These are phyloP conservation scores for Pythium dissotocum DNA, from an alignment of 352 stramenopile genomes.

Conservation along the genomic window DNA sequence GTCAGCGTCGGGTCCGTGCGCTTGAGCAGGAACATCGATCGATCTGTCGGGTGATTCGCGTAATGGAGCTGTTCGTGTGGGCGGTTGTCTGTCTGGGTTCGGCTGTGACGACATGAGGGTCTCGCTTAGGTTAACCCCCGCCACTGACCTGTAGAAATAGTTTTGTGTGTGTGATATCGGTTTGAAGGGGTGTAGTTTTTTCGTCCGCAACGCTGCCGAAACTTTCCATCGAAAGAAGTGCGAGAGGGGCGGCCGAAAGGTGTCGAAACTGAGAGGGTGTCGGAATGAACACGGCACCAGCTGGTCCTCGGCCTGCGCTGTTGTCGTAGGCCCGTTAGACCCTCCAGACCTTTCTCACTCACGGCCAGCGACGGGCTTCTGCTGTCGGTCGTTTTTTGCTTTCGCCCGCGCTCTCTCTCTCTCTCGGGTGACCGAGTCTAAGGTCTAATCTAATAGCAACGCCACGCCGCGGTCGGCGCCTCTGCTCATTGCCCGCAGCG, in stretches of 20 bases:
- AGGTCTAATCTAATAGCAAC: neutral
- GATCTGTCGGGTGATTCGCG: neutral
- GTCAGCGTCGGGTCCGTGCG: slow-evolving; percentile 19
- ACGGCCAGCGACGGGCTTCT: neutral
- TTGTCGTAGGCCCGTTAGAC: slow-evolving; percentile 6
- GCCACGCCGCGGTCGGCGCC: slow-evolving; percentile 1
- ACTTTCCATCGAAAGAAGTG: slow-evolving; percentile 5
- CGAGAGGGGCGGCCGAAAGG: neutral
- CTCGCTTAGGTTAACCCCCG: slow-evolving; percentile 6
- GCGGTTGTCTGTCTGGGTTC: neutral
- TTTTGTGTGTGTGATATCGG: neutral
- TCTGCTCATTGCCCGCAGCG: slow-evolving; percentile 4
- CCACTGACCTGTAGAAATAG: neutral
- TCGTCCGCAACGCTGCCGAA: neutral
- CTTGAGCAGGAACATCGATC: slow-evolving; percentile 18
- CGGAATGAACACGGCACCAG: neutral
- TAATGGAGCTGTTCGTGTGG: neutral
- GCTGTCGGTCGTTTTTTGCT: neutral
- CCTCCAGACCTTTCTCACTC: slow-evolving; percentile 7
- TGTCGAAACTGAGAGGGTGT: neutral
- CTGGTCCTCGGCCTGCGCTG: neutral
- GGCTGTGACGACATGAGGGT: neutral
- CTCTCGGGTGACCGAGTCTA: neutral
- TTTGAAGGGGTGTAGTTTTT: neutral
- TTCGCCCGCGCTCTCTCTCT: neutral